A percentile compares a stretch with the other conserved stretches of the same genome.
Conservation (phyloP, 2,329 filamentous ascomycete genomes). For the Cadophora sp. region DNA sequence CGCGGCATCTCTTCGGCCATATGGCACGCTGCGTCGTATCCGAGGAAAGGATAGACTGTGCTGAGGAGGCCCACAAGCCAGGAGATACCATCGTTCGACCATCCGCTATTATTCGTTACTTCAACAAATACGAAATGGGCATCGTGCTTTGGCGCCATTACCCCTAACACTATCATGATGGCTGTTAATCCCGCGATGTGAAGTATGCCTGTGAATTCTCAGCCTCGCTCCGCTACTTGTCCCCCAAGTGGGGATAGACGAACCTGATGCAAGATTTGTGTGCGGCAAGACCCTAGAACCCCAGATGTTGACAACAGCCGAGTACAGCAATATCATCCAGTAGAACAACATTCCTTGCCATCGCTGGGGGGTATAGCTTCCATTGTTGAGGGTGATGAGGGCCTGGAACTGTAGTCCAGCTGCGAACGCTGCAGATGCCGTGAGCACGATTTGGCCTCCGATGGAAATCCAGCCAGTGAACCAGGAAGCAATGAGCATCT, state of each 20-base stretch:
- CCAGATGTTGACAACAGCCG: slow-evolving; percentile 51
- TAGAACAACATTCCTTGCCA: slow-evolving; percentile 57
- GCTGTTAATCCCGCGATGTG: slow-evolving; percentile 50
- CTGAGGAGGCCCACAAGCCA: slow-evolving; percentile 55
- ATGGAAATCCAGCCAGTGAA: slow-evolving; percentile 55
- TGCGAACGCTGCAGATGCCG: slow-evolving; percentile 56
- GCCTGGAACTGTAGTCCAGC: slow-evolving; percentile 53
- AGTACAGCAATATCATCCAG: slow-evolving; percentile 52
- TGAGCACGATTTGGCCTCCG: slow-evolving; percentile 54
- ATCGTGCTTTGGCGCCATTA: slow-evolving; percentile 53
- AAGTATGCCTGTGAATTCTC: slow-evolving; percentile 25
- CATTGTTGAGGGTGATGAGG: slow-evolving; percentile 52
- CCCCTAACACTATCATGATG: slow-evolving; percentile 47
- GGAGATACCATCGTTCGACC: slow-evolving; percentile 52
- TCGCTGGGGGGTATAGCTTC: slow-evolving; percentile 49
- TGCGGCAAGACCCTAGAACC: slow-evolving; percentile 49
- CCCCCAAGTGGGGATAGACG: not conserved
- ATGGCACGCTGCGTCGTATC: slow-evolving; percentile 55
- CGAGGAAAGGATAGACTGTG: slow-evolving; percentile 49
- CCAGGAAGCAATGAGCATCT: slow-evolving; percentile 49
- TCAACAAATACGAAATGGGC: slow-evolving; percentile 53
- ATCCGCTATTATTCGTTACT: slow-evolving; percentile 54
- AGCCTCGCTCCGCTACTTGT: not conserved
- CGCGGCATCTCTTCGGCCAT: slow-evolving; percentile 56
- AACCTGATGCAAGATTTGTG: slow-evolving; percentile 46